These are phyloP conservation scores for Kwoniella sp. DNA, from an alignment of 768 basidiomycete species.

Conservation along the genomic window DNA sequence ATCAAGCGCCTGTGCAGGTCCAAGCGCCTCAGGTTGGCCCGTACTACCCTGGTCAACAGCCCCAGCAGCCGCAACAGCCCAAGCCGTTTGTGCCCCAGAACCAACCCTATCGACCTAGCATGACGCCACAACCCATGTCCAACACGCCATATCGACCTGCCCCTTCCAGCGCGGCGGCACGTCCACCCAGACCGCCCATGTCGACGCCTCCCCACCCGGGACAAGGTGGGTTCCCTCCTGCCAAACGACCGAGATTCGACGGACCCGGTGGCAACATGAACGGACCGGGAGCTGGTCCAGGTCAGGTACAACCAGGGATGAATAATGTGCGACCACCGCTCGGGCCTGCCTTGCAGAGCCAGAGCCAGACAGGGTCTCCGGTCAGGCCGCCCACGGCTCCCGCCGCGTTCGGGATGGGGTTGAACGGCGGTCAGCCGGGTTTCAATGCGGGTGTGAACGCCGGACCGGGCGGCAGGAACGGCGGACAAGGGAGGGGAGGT, in stretches of 20 bases:
- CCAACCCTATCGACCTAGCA: conserved; percentile 20
- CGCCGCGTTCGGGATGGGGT: conserved; percentile 4
- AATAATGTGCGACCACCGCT: conserved; percentile 47
- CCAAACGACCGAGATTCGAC: conserved; percentile 85
- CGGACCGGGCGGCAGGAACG: neutral
- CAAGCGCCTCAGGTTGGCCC: conserved; percentile 33
- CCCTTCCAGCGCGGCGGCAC: conserved; percentile 4
- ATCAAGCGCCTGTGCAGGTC: conserved; percentile 32
- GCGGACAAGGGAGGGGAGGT: conserved; percentile 1
- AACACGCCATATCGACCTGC: conserved; percentile 22
- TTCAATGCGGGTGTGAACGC: conserved; percentile 13
- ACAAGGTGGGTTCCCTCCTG: conserved; percentile 67
- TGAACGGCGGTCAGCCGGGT: conserved; percentile 32
- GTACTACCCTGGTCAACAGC: conserved; percentile 29
- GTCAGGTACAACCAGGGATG: no score
- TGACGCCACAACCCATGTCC: conserved; percentile 8
- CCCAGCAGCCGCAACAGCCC: conserved; percentile 28
- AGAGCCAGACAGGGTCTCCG: no score
- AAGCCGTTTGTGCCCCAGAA: conserved; percentile 13
- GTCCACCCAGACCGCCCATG: conserved; percentile 53
- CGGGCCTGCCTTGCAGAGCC: conserved; percentile 47
- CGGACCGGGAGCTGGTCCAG: neutral
- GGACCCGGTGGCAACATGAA: conserved; percentile 54
- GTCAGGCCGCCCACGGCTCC: conserved; percentile 9
- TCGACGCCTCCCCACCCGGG: conserved; percentile 27